Evolutionary conservation across 306 rosid species (phyloP).

Genomic region (Ormosia emarginata): DNA sequence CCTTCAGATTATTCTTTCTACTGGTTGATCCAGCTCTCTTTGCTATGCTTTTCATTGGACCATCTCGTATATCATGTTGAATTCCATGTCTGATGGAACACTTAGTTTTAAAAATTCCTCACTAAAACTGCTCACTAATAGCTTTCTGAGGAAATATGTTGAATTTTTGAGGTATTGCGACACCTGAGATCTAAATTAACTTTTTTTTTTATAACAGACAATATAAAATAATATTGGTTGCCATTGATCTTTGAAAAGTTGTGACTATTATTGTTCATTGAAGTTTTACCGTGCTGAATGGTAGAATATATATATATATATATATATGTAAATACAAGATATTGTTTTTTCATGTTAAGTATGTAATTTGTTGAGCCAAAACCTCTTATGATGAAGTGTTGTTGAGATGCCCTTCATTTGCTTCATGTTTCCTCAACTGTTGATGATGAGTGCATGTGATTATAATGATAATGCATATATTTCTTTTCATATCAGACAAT

Average conservation of each 20-base stretch:
- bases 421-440: conserved; percentile 1
- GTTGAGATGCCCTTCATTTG: neutral
- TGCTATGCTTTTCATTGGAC: neutral
- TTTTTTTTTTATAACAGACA: neutral
- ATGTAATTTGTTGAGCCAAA: neutral
- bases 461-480: conserved; percentile 6
- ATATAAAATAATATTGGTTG: neutral
- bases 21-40: neutral
- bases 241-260: neutral
- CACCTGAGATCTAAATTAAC: neutral
- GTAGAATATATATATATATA: neutral
- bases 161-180: neutral
- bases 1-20: neutral
- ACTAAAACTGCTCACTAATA: neutral
- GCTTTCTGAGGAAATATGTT: neutral
- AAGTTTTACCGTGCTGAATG: neutral
- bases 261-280: neutral
- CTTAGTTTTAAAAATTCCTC: neutral
- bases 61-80: neutral
- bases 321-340: neutral
- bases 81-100: neutral
- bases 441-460: conserved; percentile 6
- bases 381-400: neutral
- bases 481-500: conserved; percentile 63
- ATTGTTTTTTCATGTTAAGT: neutral